Percentiles rank a stretch among this genome's conserved stretches.
phyloP scores from a whole-genome alignment of 768 basidiomycete genomes.

The Ramaria rubella region DNA sequence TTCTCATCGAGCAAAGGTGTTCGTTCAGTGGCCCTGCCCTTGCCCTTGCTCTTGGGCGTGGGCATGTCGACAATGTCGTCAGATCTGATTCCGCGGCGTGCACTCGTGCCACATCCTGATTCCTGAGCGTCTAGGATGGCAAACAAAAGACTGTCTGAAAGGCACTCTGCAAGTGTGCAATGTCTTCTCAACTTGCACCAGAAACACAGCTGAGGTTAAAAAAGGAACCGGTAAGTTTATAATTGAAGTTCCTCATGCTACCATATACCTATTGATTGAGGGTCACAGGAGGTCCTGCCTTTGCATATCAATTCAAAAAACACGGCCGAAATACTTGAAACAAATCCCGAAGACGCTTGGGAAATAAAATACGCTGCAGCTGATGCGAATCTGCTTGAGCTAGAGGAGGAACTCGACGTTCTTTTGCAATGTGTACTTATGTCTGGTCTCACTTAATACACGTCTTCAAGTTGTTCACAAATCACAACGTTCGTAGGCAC shows the following conservation, averaged over 20 bases:
- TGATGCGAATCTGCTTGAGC: background rate
- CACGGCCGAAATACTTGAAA: background rate
- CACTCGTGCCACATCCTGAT: background rate
- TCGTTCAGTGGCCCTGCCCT: background rate
- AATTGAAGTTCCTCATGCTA: too few relatives aligned
- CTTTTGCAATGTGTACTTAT: background rate
- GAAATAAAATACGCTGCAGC: background rate
- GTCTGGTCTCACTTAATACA: background rate
- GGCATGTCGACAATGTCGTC: background rate
- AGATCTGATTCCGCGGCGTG: background rate
- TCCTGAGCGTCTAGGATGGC: background rate
- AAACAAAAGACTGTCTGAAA: too few relatives aligned
- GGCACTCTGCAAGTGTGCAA: too few relatives aligned
- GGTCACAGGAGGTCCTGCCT: too few relatives aligned
- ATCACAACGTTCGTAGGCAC: background rate
- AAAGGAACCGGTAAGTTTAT: too few relatives aligned
- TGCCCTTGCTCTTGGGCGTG: background rate
- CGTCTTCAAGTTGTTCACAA: too few relatives aligned
- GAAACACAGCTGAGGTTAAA: too few relatives aligned
- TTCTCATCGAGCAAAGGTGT: background rate
- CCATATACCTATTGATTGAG: too few relatives aligned
- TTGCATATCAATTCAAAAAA: background rate
- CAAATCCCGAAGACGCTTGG: background rate
- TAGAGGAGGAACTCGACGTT: background rate
- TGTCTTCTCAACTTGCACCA: background rate